phyloP scores from a whole-genome alignment of 257 asterid species.

The Nicotiana tomentosiformis region DNA sequence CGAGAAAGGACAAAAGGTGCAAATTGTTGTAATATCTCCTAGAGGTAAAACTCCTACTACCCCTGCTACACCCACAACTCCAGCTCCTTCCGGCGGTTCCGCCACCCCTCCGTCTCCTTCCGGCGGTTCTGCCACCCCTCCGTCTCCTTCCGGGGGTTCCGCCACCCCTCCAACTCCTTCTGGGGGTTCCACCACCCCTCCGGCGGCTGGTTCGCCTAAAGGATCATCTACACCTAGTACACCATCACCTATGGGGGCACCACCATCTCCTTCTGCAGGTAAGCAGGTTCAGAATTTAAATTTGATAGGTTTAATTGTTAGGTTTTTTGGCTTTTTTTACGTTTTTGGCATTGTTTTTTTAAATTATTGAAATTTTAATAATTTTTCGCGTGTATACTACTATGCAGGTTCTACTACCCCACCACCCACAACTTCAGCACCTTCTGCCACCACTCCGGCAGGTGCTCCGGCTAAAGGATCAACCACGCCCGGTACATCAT shows the following conservation, averaged over 20 bases:
- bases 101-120: slow-evolving; percentile 4
- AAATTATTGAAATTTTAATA: no score
- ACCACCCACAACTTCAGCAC: background rate
- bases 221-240: background rate
- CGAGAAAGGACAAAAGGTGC: slow-evolving; percentile 40
- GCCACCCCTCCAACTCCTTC: no score
- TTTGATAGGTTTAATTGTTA: background rate
- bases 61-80: background rate
- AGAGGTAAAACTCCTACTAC: slow-evolving; percentile 17
- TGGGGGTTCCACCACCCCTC: background rate
- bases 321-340: no score
- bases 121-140: background rate
- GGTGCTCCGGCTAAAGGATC: slow-evolving; percentile 9
- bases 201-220: slow-evolving; percentile 12
- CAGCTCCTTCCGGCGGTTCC: background rate
- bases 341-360: no score
- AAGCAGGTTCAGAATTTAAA: background rate
- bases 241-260: background rate
- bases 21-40: slow-evolving; percentile 40
- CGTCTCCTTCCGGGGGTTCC: no score
- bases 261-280: background rate
- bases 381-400: background rate
- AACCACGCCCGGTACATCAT: slow-evolving; percentile 3
- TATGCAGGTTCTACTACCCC: slow-evolving; percentile 24
- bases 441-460: slow-evolving; percentile 4